phyloP scores from a whole-genome alignment of 1,139 yeast genomes.

The Nakaseomyces sp. region DNA sequence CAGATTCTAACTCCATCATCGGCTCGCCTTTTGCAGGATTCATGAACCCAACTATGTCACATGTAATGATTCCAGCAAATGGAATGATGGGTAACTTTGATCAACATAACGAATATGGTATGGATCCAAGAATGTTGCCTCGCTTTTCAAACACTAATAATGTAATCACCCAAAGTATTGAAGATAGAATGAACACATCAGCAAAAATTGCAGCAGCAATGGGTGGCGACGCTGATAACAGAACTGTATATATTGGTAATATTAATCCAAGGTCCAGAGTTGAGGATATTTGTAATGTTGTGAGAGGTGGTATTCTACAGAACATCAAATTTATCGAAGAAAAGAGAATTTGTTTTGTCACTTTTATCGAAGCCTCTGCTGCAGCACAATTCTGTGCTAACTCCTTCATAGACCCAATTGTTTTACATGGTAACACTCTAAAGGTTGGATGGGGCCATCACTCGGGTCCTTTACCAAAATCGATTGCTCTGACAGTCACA shows the following conservation, averaged over 20 bases:
- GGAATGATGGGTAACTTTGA: constrained; percentile 2
- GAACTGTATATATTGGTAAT: constrained; percentile 72
- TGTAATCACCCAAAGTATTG: constrained; percentile 35
- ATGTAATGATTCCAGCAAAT: constrained; percentile 1
- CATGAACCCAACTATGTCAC: neutral
- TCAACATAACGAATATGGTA: neutral
- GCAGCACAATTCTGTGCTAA: constrained; percentile 79
- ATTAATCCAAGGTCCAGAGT: constrained; percentile 69
- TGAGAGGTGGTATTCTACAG: constrained; percentile 72
- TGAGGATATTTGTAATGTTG: constrained; percentile 77
- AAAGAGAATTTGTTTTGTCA: constrained; percentile 73
- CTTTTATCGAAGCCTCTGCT: constrained; percentile 71
- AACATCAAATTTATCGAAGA: constrained; percentile 63
- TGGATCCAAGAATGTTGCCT: neutral
- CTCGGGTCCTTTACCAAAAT: constrained; percentile 66
- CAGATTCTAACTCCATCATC: constrained; percentile 1
- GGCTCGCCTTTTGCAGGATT: constrained; percentile 1
- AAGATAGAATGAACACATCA: constrained; percentile 62
- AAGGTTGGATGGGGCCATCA: constrained; percentile 86
- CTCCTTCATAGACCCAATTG: constrained; percentile 65
- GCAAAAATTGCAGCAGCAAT: constrained; percentile 66
- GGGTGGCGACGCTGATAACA: constrained; percentile 69
- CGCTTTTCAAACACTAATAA: neutral
- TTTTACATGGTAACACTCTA: constrained; percentile 64
- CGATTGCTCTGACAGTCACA: constrained; percentile 67